Percentiles rank a stretch among this genome's conserved stretches.
phyloP scores from a whole-genome alignment of 805 yeast species.

The Dipodascopsis tothii region DNA sequence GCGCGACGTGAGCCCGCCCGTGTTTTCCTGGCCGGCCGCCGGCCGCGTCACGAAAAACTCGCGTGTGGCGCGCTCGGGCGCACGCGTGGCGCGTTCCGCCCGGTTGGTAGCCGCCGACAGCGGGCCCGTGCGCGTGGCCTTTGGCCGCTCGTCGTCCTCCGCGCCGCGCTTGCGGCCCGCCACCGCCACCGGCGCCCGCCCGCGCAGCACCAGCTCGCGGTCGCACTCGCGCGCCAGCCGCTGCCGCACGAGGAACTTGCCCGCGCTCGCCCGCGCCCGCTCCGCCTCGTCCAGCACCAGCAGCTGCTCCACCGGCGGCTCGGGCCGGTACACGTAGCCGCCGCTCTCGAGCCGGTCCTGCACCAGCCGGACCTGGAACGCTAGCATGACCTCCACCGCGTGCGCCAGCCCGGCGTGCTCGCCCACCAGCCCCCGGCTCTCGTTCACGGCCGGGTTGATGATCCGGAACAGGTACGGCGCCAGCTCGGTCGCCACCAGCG shows the following conservation, averaged over 20 bases:
- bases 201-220: neutral
- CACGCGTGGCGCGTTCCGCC: neutral
- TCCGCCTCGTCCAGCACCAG: conserved; percentile 15
- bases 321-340: conserved; percentile 26
- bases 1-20: neutral
- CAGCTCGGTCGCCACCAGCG: conserved; percentile 26
- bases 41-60: conserved; percentile 2
- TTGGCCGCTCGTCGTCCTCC: neutral
- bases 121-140: too few species aligned
- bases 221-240: conserved; percentile 7
- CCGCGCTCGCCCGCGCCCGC: conserved; percentile 9
- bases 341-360: conserved; percentile 30
- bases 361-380: conserved; percentile 21
- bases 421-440: conserved; percentile 8
- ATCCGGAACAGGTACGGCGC: conserved; percentile 29
- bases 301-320: conserved; percentile 32
- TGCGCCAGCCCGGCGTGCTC: conserved; percentile 14
- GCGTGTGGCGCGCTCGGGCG: neutral
- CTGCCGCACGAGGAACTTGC: conserved; percentile 13
- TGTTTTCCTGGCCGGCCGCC: neutral
- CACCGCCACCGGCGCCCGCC: neutral
- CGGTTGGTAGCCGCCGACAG: too few species aligned
- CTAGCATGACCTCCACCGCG: conserved; percentile 25
- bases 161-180: neutral
- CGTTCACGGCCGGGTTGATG: conserved; percentile 24